A percentile compares a stretch with the other conserved stretches of the same genome.
Conservation (phyloP, 805 yeast genomes). For the Candida maris region DNA sequence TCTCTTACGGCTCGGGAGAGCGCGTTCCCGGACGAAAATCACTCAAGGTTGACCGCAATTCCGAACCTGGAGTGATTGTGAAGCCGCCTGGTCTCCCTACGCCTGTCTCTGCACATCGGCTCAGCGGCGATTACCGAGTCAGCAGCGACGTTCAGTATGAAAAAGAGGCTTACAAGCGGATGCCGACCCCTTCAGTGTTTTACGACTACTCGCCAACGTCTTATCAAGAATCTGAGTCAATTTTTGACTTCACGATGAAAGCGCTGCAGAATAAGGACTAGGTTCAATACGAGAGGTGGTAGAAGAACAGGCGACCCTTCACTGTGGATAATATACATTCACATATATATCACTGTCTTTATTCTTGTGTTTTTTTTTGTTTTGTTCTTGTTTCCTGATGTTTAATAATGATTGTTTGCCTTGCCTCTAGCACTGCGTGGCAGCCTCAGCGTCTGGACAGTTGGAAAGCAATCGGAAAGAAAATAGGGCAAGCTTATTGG, state of each 20-base stretch:
- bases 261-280: constrained; percentile 5
- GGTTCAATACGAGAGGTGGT: background rate
- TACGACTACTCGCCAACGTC: constrained; percentile 9
- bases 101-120: constrained; percentile 1
- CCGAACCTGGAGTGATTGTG: constrained; percentile 5
- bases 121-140: background rate
- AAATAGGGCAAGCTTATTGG: background rate
- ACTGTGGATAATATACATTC: constrained; percentile 1
- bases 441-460: background rate
- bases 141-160: background rate
- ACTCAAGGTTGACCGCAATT: constrained; percentile 8
- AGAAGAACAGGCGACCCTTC: constrained; percentile 2
- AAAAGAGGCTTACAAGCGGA: constrained; percentile 1
- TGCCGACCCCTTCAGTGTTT: constrained; percentile 6
- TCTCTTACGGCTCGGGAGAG: constrained; percentile 5
- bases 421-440: background rate
- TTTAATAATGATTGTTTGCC: too few relatives aligned
- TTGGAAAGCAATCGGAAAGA: background rate
- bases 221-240: constrained; percentile 13
- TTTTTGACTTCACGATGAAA: constrained; percentile 9
- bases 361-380: background rate
- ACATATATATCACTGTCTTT: background rate
- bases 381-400: background rate
- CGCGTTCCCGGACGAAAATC: constrained; percentile 4
- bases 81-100: constrained; percentile 1